These are phyloP conservation scores for Yamadazyma laniorum DNA, from an alignment of 805 yeast genomes.

Conservation along the genomic window DNA sequence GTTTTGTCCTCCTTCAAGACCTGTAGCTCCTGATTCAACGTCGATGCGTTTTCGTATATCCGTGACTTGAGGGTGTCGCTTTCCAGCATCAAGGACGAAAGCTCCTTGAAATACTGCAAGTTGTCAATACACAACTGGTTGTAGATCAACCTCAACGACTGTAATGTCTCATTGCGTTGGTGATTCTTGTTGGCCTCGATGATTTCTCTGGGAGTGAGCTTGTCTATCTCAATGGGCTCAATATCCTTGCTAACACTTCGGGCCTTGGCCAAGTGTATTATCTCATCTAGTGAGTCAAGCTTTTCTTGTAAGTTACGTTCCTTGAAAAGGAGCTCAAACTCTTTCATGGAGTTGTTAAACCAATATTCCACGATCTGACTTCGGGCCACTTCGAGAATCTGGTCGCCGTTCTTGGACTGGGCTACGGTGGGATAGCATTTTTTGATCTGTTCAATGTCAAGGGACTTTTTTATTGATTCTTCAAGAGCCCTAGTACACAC, in stretches of 20 bases:
- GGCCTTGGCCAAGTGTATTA: constrained; percentile 42
- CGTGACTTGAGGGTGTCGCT: constrained; percentile 21
- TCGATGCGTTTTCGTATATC: constrained; percentile 20
- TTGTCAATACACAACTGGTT: constrained; percentile 38
- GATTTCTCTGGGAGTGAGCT: constrained; percentile 29
- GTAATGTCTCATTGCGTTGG: constrained; percentile 22
- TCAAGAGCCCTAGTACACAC: constrained; percentile 55
- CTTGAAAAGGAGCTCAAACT: constrained; percentile 51
- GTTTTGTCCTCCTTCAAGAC: constrained; percentile 18
- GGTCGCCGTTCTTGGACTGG: constrained; percentile 43
- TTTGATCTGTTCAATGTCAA: constrained; percentile 49
- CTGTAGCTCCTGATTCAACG: constrained; percentile 21
- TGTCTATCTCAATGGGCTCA: constrained; percentile 27
- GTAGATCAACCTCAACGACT: constrained; percentile 32
- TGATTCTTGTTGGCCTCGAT: constrained; percentile 28
- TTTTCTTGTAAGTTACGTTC: constrained; percentile 47
- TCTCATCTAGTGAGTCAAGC: constrained; percentile 47
- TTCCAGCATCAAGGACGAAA: constrained; percentile 20
- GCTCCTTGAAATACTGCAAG: constrained; percentile 22
- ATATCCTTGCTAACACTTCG: constrained; percentile 19
- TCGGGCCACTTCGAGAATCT: constrained; percentile 46
- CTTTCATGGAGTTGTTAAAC: constrained; percentile 47
- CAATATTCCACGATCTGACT: constrained; percentile 53
- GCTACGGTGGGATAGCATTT: constrained; percentile 57
- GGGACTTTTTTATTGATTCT: constrained; percentile 48